Evolutionary conservation across 768 basidiomycete species (phyloP), one percentile per base, ranked within the genome.

Genomic region (Collybia nuda): DNA sequence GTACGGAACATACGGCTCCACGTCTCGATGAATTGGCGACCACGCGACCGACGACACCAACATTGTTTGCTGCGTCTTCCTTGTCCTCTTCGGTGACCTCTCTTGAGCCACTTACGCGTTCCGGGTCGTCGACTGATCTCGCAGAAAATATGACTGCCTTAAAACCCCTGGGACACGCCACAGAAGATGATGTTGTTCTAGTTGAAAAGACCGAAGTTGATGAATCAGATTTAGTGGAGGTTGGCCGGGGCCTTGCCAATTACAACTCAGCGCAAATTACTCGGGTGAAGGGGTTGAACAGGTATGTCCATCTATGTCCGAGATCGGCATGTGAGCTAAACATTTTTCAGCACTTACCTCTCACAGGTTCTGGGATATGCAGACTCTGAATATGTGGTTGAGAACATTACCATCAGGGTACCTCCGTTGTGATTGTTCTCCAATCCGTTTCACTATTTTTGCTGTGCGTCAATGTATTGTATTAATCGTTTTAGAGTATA

Each of bases 301-400:
- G 95, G 95, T 94, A 58, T 23, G 80, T 68, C n/a, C 32, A 32
- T 32, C 32, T 32, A 32, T 32, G 32, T 32, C 32, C 32, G 32
- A 32, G 32, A 32, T 32, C 32, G 32, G 32, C 32, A 32, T 32
- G 32, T 32, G 32, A 32, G 32, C 32, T 32, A 14, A 32, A 11
- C 6, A 32, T 41, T 44, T 54, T 47, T 5, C 63, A 98, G 96
- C 57, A 86, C 91, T 1, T 79, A 89, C 45, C 83, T 99, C 35
- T 73, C 86, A 7, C 81, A 85, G 52, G 60, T 94, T 5, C 67
- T 99, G 42, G 96, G 94, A 2, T 98, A 99, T 67, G 90, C 90
- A 12, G 97, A 99, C 63, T 90, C 92, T 22, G 97, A 98, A 66
- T 90, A 98, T 70, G 94, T 98, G 42, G 95, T 96, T 5, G 97